A percentile compares a stretch with the other conserved stretches of the same genome.
These are phyloP conservation scores for Niebla homalea DNA, from an alignment of 495 filamentous ascomycete species.

Conservation along the genomic window DNA sequence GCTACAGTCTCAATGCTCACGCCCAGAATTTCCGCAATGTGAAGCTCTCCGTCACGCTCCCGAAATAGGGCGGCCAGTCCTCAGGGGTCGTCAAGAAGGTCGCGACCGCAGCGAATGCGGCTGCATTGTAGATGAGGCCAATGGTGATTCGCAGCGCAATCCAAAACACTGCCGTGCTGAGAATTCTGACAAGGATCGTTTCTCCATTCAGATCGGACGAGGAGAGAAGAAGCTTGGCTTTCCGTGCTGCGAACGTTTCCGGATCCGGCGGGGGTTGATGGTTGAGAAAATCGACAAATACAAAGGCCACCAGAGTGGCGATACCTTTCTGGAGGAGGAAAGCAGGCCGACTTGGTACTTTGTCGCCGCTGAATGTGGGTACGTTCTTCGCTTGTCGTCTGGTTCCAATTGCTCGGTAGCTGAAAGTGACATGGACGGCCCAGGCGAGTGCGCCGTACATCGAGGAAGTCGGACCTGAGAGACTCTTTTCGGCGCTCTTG, in stretches of 20 bases:
- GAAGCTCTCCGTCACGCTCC: neutral
- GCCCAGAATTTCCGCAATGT: neutral
- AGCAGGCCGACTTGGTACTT: too few relatives aligned
- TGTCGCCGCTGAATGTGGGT: too few relatives aligned
- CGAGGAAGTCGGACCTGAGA: too few relatives aligned
- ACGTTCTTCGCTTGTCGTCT: too few relatives aligned
- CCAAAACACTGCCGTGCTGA: neutral
- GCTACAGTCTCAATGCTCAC: neutral
- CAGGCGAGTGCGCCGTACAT: too few relatives aligned
- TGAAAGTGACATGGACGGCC: too few relatives aligned
- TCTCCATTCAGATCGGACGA: neutral
- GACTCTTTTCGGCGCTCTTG: too few relatives aligned
- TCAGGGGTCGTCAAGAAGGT: neutral
- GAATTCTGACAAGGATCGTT: neutral
- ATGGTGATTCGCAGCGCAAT: neutral
- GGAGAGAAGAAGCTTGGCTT: neutral
- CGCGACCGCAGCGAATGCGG: neutral
- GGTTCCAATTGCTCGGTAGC: too few relatives aligned
- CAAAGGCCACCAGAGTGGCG: too few relatives aligned
- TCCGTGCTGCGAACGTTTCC: neutral
- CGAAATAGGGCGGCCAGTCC: neutral
- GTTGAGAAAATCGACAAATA: too few relatives aligned
- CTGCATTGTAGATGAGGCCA: neutral
- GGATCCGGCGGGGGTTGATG: too few relatives aligned
- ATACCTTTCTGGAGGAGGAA: too few relatives aligned